Evolutionary conservation across 148 eudicot species (phyloP).

Genomic region (Oxyria digyna): DNA sequence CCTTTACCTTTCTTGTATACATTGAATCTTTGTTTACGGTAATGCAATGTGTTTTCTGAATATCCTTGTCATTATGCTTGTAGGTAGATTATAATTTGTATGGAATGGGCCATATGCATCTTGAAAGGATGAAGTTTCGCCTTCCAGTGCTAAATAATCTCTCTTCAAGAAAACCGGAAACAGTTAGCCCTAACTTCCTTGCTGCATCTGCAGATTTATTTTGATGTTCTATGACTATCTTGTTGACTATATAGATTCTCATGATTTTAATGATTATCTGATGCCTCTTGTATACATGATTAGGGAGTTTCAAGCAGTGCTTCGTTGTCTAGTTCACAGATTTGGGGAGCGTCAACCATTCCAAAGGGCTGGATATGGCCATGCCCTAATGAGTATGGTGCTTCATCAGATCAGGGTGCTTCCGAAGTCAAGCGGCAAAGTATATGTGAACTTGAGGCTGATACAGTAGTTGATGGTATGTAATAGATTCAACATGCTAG

Average conservation of each 20-base stretch:
- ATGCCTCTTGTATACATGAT: constrained; percentile 4
- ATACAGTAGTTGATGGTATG: constrained; percentile 64
- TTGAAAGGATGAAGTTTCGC: constrained; percentile 71
- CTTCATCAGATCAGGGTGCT: constrained; percentile 23
- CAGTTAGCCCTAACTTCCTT: constrained; percentile 12
- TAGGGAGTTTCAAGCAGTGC: constrained; percentile 51
- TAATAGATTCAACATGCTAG: neutral
- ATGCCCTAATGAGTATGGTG: constrained; percentile 25
- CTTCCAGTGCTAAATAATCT: constrained; percentile 49
- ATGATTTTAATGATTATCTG: neutral
- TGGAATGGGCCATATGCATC: constrained; percentile 96
- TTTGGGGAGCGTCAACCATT: constrained; percentile 68
- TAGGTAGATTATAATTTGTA: constrained; percentile 85
- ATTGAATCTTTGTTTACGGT: neutral
- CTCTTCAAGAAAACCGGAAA: constrained; percentile 13
- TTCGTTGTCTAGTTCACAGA: constrained; percentile 17
- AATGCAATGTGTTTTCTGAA: neutral
- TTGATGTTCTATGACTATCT: neutral
- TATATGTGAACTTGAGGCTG: constrained; percentile 81
- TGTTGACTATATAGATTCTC: neutral
- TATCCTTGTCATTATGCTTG: neutral
- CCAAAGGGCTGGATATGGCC: constrained; percentile 78
- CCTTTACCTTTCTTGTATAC: neutral
- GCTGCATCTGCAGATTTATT: constrained; percentile 22
- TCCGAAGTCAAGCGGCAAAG: constrained; percentile 50